Conservation (phyloP, 2,329 filamentous ascomycete species). For the Coniochaeta sp. region DNA sequence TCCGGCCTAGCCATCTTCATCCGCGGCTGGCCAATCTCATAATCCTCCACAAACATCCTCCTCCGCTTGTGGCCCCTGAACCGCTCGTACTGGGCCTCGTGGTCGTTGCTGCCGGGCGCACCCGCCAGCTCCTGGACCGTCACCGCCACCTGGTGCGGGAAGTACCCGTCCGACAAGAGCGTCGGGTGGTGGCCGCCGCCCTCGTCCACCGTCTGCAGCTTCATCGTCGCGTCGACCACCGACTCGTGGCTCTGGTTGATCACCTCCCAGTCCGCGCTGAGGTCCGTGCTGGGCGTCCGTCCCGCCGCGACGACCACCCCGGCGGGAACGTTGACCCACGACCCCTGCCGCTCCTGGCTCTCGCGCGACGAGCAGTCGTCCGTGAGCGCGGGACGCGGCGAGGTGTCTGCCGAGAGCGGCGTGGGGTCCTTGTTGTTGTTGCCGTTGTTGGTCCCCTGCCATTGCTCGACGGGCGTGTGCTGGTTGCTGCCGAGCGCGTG, state of each 20-base stretch:
- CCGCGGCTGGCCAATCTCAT: not conserved
- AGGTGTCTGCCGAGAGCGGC: not conserved
- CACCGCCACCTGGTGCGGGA: not conserved
- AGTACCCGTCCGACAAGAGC: not conserved
- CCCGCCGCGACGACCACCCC: not conserved
- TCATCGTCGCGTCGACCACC: not conserved
- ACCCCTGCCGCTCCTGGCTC: not conserved
- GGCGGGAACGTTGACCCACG: not conserved
- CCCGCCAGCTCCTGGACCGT: not conserved
- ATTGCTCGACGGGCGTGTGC: not conserved
- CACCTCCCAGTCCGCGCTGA: not conserved
- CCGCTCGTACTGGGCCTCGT: not conserved
- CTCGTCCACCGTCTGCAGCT: not conserved
- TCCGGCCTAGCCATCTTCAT: not conserved
- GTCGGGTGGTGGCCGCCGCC: too few relatives aligned
- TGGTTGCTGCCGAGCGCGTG: not conserved
- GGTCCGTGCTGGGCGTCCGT: not conserved
- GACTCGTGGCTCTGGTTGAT: not conserved
- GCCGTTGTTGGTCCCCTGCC: too few relatives aligned
- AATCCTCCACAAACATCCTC: slow-evolving; percentile 1
- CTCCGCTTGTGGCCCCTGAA: not conserved
- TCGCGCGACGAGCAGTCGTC: not conserved
- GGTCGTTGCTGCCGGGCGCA: not conserved
- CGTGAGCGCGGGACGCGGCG: not conserved
- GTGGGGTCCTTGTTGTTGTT: not conserved